Percentiles rank a stretch among this genome's conserved stretches.
These are phyloP conservation scores for Aspergillus ruber DNA, from an alignment of 2,329 filamentous ascomycete species.

Conservation along the genomic window DNA sequence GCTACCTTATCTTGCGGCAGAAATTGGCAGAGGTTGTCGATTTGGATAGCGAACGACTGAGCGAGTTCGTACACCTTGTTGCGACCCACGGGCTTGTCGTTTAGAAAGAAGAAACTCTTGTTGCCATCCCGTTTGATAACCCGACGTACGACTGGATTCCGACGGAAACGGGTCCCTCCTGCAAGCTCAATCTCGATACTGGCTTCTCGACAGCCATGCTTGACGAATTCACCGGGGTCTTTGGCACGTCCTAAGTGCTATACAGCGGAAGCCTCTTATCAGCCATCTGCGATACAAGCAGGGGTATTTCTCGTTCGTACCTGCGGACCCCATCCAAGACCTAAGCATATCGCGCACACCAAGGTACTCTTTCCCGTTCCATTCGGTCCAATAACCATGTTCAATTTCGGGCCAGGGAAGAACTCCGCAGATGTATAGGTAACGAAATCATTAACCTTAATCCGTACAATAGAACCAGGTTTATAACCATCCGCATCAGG, in stretches of 20 bases:
- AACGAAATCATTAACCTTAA: conserved; percentile 82
- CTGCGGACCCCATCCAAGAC: conserved; percentile 72
- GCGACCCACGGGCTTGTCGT: conserved; percentile 56
- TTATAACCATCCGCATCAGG: conserved; percentile 22
- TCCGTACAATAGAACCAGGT: conserved; percentile 80
- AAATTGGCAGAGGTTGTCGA: conserved; percentile 97
- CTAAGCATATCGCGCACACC: conserved; percentile 92
- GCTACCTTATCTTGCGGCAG: conserved; percentile 92
- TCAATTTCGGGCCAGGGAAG: conserved; percentile 81
- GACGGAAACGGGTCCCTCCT: conserved; percentile 46
- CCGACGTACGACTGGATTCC: conserved; percentile 68
- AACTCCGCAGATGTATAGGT: conserved; percentile 93
- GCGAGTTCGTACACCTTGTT: conserved; percentile 63
- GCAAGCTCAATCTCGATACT: conserved; percentile 87
- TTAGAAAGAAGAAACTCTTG: conserved; percentile 69
- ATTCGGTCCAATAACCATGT: conserved; percentile 99
- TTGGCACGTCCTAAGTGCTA: conserved; percentile 77
- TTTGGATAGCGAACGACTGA: conserved; percentile 74
- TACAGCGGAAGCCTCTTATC: not conserved
- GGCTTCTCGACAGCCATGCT: conserved; percentile 72
- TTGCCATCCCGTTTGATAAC: conserved; percentile 78
- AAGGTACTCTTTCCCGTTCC: conserved; percentile 96
- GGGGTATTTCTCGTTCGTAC: conserved; percentile 27
- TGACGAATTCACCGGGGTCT: conserved; percentile 82
- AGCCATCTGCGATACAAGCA: not conserved